Percentiles rank a stretch among this genome's conserved stretches.
These are phyloP conservation scores for Phytomonas sp. DNA, from an alignment of 208 protist genomes.

Conservation along the genomic window DNA sequence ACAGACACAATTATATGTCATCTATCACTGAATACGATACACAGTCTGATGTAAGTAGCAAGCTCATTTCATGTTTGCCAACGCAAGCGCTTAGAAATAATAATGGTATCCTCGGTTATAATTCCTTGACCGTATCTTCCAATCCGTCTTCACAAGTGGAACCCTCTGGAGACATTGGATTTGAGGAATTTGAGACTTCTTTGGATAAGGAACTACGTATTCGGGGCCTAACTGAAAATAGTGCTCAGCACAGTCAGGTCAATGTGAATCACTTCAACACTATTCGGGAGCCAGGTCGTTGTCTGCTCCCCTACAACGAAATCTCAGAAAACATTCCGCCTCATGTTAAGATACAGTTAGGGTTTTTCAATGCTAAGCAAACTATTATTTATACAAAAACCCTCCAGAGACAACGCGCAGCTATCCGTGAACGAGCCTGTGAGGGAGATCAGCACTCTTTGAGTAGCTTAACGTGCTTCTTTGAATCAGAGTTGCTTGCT, in stretches of 20 bases:
- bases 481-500: constrained; percentile 52
- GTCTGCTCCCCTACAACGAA: constrained; percentile 57
- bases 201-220: constrained; percentile 22
- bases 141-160: neutral
- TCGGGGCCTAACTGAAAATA: constrained; percentile 27
- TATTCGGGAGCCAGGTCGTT: constrained; percentile 70
- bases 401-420: constrained; percentile 18
- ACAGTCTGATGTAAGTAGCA: constrained; percentile 8
- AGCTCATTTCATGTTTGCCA: neutral
- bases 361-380: constrained; percentile 82
- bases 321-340: constrained; percentile 23
- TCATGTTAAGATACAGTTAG: constrained; percentile 64
- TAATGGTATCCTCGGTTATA: constrained; percentile 44
- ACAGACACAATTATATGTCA: neutral
- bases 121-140: constrained; percentile 8
- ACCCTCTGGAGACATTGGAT: constrained; percentile 11
- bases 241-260: constrained; percentile 32
- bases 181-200: constrained; percentile 46
- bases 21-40: constrained; percentile 1
- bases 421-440: constrained; percentile 34
- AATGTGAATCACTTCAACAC: constrained; percentile 61
- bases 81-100: constrained; percentile 26
- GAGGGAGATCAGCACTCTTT: constrained; percentile 25
- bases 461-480: constrained; percentile 51
- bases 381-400: constrained; percentile 21